Base-by-base conservation (phyloP, 2,329 filamentous ascomycete genomes). In the Neofusicoccum parvum region DNA sequence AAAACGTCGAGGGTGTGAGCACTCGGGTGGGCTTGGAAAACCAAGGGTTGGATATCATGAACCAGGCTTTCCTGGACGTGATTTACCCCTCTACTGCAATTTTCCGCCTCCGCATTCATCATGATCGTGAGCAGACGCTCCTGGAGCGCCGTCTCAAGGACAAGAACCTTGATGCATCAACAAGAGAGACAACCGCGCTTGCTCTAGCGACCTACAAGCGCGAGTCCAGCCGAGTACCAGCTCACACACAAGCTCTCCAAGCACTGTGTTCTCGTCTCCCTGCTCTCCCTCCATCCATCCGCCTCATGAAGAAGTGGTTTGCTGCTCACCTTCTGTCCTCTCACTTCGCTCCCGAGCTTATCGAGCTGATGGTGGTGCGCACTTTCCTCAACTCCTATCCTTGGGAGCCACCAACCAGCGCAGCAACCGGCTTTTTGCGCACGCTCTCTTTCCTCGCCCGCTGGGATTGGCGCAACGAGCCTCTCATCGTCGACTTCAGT, bases 381-480 rank as follows among this genome's bases (percentile, higher is more conserved):
- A 87, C 88, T 15, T 99, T 98, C 80, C 81, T 95, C 9, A 87
- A 90, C 56, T 91, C 93, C 0, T 88, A 91, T 69, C 93, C 95
- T 0, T 97, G 92, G 90, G 80, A 86, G 43, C 81, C 86, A 0
- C 94, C 96, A 0, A 90, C 90, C 0, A 94, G 90, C 70, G 83
- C 90, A 10, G 88, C 88, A 71, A 90, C 90, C 0, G 95, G 92
- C 4, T 94, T 99, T 74, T 79, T 96, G 34, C 88, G 94, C 23
- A 91, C 92, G 0, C 81, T 99, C 1, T 81, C 89, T 37, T 90
- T 94, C 76, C 82, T 99, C 14, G 88, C 93, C 1, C 85, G 88
- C 48, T 99, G 95, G 93, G 92, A 98, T 75, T 99, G 95, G 95
- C 87, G 91, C 34, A 83, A 88, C 7, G 89, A 93, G 62, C 91